A percentile compares a stretch with the other conserved stretches of the same genome.
These are phyloP conservation scores for Amaranthus tricolor DNA, from an alignment of 179 eudicot species.

Conservation along the genomic window DNA sequence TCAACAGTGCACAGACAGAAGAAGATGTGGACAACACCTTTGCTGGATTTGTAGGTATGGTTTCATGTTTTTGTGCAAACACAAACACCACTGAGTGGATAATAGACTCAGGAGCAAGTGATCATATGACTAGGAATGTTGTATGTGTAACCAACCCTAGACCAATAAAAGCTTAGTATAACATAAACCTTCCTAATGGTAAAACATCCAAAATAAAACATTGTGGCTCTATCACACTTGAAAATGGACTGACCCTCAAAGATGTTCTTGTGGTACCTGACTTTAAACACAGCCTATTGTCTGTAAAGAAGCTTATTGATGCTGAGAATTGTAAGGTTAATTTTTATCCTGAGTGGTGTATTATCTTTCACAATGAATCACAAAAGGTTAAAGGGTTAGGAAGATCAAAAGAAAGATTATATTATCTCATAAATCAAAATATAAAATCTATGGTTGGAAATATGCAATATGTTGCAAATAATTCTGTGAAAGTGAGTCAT, in stretches of 20 bases:
- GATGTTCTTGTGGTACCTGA: neutral
- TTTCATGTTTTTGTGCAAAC: neutral
- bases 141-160: neutral
- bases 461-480: neutral
- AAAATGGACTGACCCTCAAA: neutral
- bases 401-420: neutral
- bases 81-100: neutral
- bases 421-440: neutral
- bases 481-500: neutral
- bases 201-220: neutral
- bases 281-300: neutral
- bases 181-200: neutral
- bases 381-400: neutral
- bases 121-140: neutral
- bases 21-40: neutral
- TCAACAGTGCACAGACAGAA: neutral
- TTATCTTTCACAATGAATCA: neutral
- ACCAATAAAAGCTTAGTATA: rapidly evolving
- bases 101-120: neutral
- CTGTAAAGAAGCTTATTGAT: neutral
- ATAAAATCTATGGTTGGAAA: neutral
- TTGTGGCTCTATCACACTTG: rapidly evolving
- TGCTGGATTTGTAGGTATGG: neutral
- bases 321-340: neutral
- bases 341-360: neutral